Evolutionary conservation across 495 filamentous ascomycete species (phyloP).

Genomic region (Penicillium crystallinum): DNA sequence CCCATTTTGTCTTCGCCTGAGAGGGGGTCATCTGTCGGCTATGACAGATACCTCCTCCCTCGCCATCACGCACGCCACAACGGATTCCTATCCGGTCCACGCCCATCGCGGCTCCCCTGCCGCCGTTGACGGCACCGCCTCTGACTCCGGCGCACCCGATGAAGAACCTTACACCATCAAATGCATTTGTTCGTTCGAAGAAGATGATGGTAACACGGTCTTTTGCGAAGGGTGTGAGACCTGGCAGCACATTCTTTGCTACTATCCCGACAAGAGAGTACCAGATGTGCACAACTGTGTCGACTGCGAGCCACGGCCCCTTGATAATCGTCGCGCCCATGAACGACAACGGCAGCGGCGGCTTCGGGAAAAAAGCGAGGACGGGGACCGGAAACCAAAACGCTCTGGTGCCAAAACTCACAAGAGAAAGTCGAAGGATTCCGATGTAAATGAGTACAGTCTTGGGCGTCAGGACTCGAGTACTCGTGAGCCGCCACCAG

Average conservation of each 20-base stretch:
- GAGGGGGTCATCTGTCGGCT: constrained; percentile 65
- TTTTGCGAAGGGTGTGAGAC: constrained; percentile 93
- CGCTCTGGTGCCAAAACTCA: constrained; percentile 63
- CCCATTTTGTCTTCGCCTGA: constrained; percentile 32
- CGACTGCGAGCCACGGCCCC: constrained; percentile 70
- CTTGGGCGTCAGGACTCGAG: constrained; percentile 47
- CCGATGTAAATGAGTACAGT: constrained; percentile 34
- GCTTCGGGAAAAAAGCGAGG: constrained; percentile 57
- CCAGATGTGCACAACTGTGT: constrained; percentile 81
- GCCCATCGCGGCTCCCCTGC: constrained; percentile 46
- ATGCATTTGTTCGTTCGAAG: constrained; percentile 87
- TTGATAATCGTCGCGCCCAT: constrained; percentile 66
- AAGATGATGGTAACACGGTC: constrained; percentile 97
- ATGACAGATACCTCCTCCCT: constrained; percentile 81
- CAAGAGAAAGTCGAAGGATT: constrained; percentile 64
- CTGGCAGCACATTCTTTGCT: constrained; percentile 97
- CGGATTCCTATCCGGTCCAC: constrained; percentile 60
- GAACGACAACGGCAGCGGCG: constrained; percentile 62
- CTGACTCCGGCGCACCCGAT: constrained; percentile 50
- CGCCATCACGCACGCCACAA: constrained; percentile 57
- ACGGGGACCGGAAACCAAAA: constrained; percentile 58
- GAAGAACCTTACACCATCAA: constrained; percentile 95
- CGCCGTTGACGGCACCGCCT: constrained; percentile 51
- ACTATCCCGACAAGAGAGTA: constrained; percentile 71
- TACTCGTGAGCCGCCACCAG: constrained; percentile 51